Base-by-base conservation (phyloP, 306 rosid genomes). In the Citrullus mucosospermus region DNA sequence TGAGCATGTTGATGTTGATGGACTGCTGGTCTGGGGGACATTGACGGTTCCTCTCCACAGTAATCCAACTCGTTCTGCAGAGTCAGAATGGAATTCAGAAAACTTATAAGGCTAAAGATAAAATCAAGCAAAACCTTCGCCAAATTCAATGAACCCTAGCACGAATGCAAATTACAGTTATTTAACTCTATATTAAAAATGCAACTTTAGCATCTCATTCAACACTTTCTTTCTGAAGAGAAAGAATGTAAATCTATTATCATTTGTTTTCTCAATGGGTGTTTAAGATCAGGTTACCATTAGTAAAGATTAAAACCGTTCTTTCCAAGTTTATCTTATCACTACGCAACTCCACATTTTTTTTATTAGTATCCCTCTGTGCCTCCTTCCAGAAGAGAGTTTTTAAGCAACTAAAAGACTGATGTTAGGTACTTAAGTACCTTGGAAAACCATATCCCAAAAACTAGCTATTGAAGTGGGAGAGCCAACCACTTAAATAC, bases 1-100 rank as follows among this genome's bases (percentile, higher is more conserved):
- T 87, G 97, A 63, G 82, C 78, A 17, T 87, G 90, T 77, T 91
- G 98, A 30, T 91, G 87, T 63, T 84, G 96, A 75, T 85, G 96
- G 70, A 16, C 75, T 28, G 86, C 76, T 9, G 86, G 87, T 65
- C 93, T 88, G 2, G 97, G 93, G 11, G 97, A 93, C 93, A 88
- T 73, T 20, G 91, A 84, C 43, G 89, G 93, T 78, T 93, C 98
- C 83, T 93, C 98, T 58, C 90, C 98, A 76, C 86, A 76, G 69
- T 78, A 89, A 78, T 93, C 98, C 76, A 93, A 75, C 85, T 91
- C 98, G 83, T 91, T 88, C 98, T 93, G 85, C 81, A 78, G 57
- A 53, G 62, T 58, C 46, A 76, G 57, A 72, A 61, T 4, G 22
- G 67, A 71, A 12, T 53, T 43, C 15, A 50, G 65, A 20, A 67